Conservation (phyloP, 768 basidiomycete genomes). For the Russula sp. region DNA sequence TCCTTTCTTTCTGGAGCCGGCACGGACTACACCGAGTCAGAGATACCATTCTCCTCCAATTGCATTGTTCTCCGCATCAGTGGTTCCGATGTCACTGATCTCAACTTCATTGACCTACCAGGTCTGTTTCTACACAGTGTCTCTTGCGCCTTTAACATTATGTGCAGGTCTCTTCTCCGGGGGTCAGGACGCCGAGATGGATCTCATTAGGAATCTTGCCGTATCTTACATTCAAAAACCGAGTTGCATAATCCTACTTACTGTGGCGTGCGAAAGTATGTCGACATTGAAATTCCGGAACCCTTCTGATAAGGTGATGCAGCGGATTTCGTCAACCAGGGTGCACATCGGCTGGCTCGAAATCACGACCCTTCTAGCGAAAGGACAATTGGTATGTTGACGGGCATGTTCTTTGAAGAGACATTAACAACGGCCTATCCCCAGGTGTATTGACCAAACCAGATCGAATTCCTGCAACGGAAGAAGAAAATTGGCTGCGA, state of each 20-base stretch:
- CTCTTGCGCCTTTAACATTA: background rate
- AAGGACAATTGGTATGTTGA: constrained; percentile 59
- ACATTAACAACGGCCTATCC: background rate
- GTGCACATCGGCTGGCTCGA: constrained; percentile 61
- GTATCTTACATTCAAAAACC: constrained; percentile 53
- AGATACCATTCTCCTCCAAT: constrained; percentile 35
- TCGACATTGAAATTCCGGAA: background rate
- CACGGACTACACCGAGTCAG: constrained; percentile 24
- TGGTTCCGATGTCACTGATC: constrained; percentile 36
- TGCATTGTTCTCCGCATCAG: constrained; percentile 35
- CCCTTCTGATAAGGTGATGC: background rate
- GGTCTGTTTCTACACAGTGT: constrained; percentile 27
- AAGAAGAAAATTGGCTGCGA: constrained; percentile 50
- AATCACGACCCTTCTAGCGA: constrained; percentile 53
- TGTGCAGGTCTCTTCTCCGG: constrained; percentile 51
- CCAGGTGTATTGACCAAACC: constrained; percentile 20
- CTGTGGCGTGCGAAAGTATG: constrained; percentile 61
- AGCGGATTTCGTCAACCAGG: constrained; percentile 82
- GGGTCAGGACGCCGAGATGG: constrained; percentile 42
- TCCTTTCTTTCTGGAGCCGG: constrained; percentile 38
- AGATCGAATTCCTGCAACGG: constrained; percentile 32
- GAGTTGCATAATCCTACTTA: constrained; percentile 59
- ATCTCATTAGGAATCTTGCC: constrained; percentile 53
- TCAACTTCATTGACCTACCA: constrained; percentile 39
- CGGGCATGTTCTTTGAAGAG: background rate